phyloP scores from a whole-genome alignment of 306 rosid species.

The Echinosophora koreensis region DNA sequence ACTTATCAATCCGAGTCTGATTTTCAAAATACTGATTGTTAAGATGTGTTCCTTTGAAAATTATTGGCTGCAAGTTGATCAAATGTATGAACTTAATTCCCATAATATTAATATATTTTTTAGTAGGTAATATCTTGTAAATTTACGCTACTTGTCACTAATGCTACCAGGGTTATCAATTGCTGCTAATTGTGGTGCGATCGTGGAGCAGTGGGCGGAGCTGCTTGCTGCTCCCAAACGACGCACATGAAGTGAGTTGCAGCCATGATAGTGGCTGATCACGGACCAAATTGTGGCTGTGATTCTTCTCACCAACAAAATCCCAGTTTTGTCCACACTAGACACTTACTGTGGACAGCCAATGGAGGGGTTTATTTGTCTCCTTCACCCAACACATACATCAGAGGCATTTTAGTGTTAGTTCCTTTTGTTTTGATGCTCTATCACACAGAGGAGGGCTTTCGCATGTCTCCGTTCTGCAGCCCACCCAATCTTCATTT shows the following conservation, averaged over 20 bases:
- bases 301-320: constrained; percentile 1
- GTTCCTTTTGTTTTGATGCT: constrained; percentile 1
- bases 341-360: not conserved
- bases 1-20: not conserved
- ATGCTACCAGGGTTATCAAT: not conserved
- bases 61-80: constrained; percentile 14
- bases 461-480: constrained; percentile 7
- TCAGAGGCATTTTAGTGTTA: constrained; percentile 20
- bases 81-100: constrained; percentile 27
- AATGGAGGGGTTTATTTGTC: constrained; percentile 25
- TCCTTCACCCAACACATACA: constrained; percentile 14
- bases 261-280: constrained; percentile 19
- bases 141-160: constrained; percentile 19
- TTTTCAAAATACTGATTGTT: constrained; percentile 25
- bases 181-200: not conserved
- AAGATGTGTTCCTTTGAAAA: constrained; percentile 23
- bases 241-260: not conserved
- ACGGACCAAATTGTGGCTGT: not conserved
- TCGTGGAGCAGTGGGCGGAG: not conserved
- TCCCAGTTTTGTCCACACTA: not conserved
- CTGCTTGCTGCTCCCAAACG: not conserved
- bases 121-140: constrained; percentile 8
- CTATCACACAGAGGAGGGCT: not conserved
- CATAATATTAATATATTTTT: not conserved
- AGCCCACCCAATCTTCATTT: constrained; percentile 18